Conservation (phyloP, 169 alveolate genomes). For the Plasmodium blacklocki region DNA sequence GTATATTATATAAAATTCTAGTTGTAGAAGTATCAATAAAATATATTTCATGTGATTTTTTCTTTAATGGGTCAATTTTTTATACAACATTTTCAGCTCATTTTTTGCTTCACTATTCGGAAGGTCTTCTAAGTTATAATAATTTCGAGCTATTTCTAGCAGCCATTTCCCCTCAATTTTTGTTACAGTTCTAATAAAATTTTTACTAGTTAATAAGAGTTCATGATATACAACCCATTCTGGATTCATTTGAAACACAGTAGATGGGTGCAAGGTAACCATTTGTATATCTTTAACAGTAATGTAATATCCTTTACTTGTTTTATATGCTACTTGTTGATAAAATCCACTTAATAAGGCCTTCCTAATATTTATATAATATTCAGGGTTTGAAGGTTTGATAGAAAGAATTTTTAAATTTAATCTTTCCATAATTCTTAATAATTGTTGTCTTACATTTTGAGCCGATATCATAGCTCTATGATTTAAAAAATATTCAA, state of each 20-base stretch:
- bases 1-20: too few species aligned
- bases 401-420: slow-evolving; percentile 79
- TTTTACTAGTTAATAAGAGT: slow-evolving; percentile 97
- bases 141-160: slow-evolving; percentile 82
- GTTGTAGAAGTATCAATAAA: too few species aligned
- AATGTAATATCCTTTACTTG: slow-evolving; percentile 93
- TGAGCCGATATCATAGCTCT: slow-evolving; percentile 94
- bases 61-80: neutral
- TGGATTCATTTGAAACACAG: slow-evolving; percentile 95
- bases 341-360: slow-evolving; percentile 92
- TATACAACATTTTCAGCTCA: slow-evolving; percentile 29
- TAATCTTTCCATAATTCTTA: slow-evolving; percentile 86
- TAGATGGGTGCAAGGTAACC: slow-evolving; percentile 98
- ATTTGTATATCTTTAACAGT: slow-evolving; percentile 96
- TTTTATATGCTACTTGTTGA: slow-evolving; percentile 94
- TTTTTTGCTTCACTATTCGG: slow-evolving; percentile 72
- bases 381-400: slow-evolving; percentile 49
- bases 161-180: slow-evolving; percentile 94
- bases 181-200: slow-evolving; percentile 96
- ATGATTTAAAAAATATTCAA: slow-evolving; percentile 90
- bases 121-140: slow-evolving; percentile 58
- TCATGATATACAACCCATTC: slow-evolving; percentile 98
- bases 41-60: neutral
- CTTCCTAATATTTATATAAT: slow-evolving; percentile 50
- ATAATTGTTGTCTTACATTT: slow-evolving; percentile 92